A percentile compares a stretch with the other conserved stretches of the same genome.
Evolutionary conservation across 495 filamentous ascomycete genomes (phyloP).

Genomic region (Aspergillus avenaceus): DNA sequence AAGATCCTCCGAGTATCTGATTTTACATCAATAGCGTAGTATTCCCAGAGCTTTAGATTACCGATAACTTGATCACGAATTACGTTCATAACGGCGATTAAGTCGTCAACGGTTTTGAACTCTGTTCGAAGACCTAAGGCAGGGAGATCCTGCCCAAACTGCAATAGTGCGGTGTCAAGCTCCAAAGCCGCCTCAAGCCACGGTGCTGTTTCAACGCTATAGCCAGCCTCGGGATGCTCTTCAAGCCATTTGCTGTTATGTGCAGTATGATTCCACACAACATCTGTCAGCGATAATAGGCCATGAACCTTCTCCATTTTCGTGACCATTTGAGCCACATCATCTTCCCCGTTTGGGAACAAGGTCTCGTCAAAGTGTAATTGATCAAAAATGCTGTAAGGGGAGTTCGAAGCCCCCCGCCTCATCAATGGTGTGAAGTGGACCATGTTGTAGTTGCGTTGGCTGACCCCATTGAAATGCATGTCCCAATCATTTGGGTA

Average conservation of each 20-base stretch:
- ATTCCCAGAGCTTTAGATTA: constrained; percentile 83
- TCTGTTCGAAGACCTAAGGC: constrained; percentile 68
- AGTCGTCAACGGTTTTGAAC: constrained; percentile 64
- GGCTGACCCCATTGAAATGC: constrained; percentile 80
- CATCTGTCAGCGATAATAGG: constrained; percentile 86
- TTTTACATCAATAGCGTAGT: constrained; percentile 78
- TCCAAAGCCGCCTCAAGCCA: constrained; percentile 87
- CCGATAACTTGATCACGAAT: constrained; percentile 76
- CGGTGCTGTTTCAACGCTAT: constrained; percentile 88
- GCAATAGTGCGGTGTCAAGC: constrained; percentile 77
- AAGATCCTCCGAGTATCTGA: constrained; percentile 63
- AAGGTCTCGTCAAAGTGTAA: constrained; percentile 73
- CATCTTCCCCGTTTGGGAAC: constrained; percentile 84
- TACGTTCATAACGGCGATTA: constrained; percentile 79
- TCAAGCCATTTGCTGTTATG: constrained; percentile 93
- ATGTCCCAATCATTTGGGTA: constrained; percentile 85
- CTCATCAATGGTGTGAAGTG: constrained; percentile 95
- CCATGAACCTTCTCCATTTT: constrained; percentile 83
- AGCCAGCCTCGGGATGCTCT: constrained; percentile 92
- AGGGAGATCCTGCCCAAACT: constrained; percentile 67
- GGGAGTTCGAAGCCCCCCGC: constrained; percentile 87
- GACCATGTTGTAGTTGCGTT: constrained; percentile 95
- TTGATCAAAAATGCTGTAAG: constrained; percentile 95
- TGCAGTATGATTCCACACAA: constrained; percentile 98
- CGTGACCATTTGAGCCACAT: constrained; percentile 69